A percentile compares a stretch with the other conserved stretches of the same genome.
Conservation (phyloP, 2,329 filamentous ascomycete species). For the Ophiostoma sp. region DNA sequence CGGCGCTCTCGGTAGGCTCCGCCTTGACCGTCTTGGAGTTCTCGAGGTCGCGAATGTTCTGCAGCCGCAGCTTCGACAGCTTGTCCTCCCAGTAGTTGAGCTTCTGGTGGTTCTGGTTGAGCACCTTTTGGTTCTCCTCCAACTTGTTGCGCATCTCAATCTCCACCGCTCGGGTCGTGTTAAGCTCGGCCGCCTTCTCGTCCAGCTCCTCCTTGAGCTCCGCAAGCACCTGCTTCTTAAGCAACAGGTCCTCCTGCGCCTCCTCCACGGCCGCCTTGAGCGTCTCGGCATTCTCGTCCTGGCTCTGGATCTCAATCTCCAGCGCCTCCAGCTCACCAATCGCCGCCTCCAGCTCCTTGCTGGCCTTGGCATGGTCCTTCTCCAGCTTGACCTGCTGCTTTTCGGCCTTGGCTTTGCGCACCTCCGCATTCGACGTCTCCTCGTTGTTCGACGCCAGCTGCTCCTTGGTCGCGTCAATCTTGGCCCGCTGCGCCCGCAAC, state of each 20-base stretch:
- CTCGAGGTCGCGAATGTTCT: conserved; percentile 68
- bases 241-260: conserved; percentile 69
- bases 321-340: conserved; percentile 69
- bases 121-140: conserved; percentile 87
- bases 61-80: conserved; percentile 72
- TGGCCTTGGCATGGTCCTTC: conserved; percentile 72
- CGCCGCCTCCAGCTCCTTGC: conserved; percentile 70
- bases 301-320: conserved; percentile 70
- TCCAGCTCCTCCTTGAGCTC: conserved; percentile 80
- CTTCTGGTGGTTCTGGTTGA: conserved; percentile 79
- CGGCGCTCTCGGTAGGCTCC: conserved; percentile 26
- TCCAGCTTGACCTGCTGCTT: conserved; percentile 85
- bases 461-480: conserved; percentile 82
- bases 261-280: conserved; percentile 71
- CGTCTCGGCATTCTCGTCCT: conserved; percentile 68
- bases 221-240: conserved; percentile 75
- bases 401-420: conserved; percentile 85
- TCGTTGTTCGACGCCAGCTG: conserved; percentile 77
- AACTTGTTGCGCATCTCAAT: conserved; percentile 99
- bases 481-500: conserved; percentile 81
- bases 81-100: conserved; percentile 86
- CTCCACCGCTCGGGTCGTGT: conserved; percentile 80
- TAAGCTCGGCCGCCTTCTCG: conserved; percentile 76
- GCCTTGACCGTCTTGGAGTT: conserved; percentile 22
- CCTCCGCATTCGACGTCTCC: conserved; percentile 77